Base-by-base conservation (phyloP, 2,329 filamentous ascomycete species). In the Ophiobolus disseminans region DNA sequence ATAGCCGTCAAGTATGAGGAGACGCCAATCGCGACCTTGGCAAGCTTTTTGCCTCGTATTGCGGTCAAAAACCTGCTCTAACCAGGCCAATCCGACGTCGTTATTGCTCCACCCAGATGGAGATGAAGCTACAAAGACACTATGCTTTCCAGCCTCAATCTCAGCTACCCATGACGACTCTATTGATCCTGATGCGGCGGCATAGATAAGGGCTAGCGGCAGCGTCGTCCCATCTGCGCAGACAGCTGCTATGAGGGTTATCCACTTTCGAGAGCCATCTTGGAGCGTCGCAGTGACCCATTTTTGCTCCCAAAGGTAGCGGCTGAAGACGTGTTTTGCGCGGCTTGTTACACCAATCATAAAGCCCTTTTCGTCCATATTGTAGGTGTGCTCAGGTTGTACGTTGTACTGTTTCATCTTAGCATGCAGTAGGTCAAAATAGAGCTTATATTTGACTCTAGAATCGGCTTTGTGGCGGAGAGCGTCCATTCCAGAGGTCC, bases 381-480 rank as follows among this genome's bases (percentile, higher is more conserved):
- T n/a, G n/a, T n/a, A n/a, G n/a, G n/a, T n/a, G n/a, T n/a, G n/a
- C n/a, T 47, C 46, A 39, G 46, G 34, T 13, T 48, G 40, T 13
- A 57, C 21, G 6, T 43, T 9, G 34, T 57, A 54, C 26, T 54
- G 13, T 17, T 21, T 26, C 11, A 54, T 57, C 34, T 56, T 54
- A 3, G 16, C 4, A 2, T 44, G 36, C 25, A 51, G 26, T 1
- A 54, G 36, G 11, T 51, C 32, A 35, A 63, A 65, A 17, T 50
- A 55, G 13, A 50, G 44, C 13, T 21, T 46, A 44, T 61, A 64
- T 45, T 58, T 51, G 13, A 34, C 7, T 10, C 13, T 34, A 41
- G 28, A 57, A 46, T 68, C 48, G 45, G 54, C 61, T 26, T 55
- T 50, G 20, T 62, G 28, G 17, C n/a, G n/a, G n/a, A n/a, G n/a